phyloP scores from a whole-genome alignment of 495 filamentous ascomycete species.

The Echria macrotheca region DNA sequence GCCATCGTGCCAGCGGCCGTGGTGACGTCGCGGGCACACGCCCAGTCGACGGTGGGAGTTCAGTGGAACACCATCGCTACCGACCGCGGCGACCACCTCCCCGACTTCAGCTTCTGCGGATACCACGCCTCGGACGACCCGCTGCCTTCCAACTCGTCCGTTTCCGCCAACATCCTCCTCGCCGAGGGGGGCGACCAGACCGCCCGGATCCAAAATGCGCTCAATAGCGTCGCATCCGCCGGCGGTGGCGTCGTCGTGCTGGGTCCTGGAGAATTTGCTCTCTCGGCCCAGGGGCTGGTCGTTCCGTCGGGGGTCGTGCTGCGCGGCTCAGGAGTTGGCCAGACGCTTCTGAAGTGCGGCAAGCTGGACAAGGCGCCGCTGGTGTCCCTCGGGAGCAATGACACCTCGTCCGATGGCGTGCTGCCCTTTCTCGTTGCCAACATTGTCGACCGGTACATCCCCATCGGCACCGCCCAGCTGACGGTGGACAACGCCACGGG shows the following conservation, averaged over 20 bases:
- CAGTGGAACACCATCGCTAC: background rate
- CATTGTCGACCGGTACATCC: conserved; percentile 14
- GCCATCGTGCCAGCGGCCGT: background rate
- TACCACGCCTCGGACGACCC: background rate
- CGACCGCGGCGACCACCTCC: background rate
- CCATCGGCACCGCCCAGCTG: conserved; percentile 7
- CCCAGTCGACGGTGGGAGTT: background rate
- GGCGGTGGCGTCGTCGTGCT: conserved; percentile 16
- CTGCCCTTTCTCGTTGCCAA: background rate
- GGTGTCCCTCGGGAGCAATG: background rate
- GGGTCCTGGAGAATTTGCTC: conserved; percentile 8
- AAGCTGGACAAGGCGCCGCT: background rate
- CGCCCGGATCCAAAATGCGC: conserved; percentile 12
- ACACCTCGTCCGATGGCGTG: background rate
- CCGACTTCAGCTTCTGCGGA: conserved; percentile 1
- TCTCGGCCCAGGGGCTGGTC: conserved; percentile 9
- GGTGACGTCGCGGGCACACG: background rate
- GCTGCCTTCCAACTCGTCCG: background rate
- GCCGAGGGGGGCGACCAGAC: conserved; percentile 14
- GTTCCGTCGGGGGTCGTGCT: conserved; percentile 11
- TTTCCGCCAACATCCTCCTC: background rate
- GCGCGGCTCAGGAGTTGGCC: conserved; percentile 8
- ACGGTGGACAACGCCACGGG: conserved; percentile 14
- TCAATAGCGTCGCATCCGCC: conserved; percentile 7
- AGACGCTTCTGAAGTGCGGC: background rate